A percentile compares a stretch with the other conserved stretches of the same genome.
Evolutionary conservation across 176 grass and related monocot genomes (phyloP).

Genomic region (Coix lacrymajobi): DNA sequence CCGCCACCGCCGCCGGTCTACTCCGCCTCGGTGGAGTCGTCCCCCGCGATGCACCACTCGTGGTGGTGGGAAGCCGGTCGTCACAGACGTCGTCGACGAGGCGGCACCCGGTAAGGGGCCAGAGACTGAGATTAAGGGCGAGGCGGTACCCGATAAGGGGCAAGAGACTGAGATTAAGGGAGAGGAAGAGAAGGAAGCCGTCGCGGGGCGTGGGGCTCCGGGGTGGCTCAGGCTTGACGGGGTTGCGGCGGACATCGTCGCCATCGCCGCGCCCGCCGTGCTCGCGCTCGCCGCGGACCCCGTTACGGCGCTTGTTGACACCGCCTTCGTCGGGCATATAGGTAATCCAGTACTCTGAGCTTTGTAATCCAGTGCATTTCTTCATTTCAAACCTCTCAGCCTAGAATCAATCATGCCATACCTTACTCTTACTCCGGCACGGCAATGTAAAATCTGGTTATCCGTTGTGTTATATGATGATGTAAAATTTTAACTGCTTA

Average conservation of each 20-base stretch:
- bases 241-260: constrained; percentile 37
- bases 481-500: too few species aligned
- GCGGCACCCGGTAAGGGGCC: too few species aligned
- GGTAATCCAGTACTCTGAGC: constrained; percentile 22
- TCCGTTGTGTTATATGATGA: too few species aligned
- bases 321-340: constrained; percentile 62
- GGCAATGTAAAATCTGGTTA: neutral
- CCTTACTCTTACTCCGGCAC: neutral
- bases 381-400: too few species aligned
- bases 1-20: neutral
- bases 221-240: constrained; percentile 32
- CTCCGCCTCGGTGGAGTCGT: neutral
- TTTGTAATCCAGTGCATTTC: neutral
- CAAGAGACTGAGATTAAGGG: neutral
- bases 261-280: constrained; percentile 47
- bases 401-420: neutral
- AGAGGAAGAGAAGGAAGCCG: neutral
- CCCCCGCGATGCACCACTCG: constrained; percentile 12
- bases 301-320: constrained; percentile 60
- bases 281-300: constrained; percentile 67
- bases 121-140: neutral
- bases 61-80: constrained; percentile 10
- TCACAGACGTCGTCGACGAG: constrained; percentile 1
- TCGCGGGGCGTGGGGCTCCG: too few species aligned
- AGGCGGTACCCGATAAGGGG: neutral